Base-by-base conservation (phyloP, 202 grass and related monocot species). In the Digitaria exilis region DNA sequence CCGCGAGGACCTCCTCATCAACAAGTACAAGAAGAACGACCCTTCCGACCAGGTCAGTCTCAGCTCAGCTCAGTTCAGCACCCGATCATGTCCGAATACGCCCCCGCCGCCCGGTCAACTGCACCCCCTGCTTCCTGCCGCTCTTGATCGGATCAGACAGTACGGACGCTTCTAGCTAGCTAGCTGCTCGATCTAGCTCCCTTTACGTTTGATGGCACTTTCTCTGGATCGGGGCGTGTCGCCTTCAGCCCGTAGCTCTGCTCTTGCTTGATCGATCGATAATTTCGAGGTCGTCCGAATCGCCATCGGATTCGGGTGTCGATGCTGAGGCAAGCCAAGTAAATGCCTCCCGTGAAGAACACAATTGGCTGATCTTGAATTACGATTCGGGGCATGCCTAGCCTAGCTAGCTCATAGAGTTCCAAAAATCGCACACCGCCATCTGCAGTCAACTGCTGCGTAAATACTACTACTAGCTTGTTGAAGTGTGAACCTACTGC, bases 1-100 rank as follows among this genome's bases (percentile, higher is more conserved):
- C 81, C 88, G 95, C 80, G 95, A 98, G 65, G 95, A 98, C 74
- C 90, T 98, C 82, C 87, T 84, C 57, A 93, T 98, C 90, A 98
- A 80, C 88, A 98, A 98, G 84, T 88, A 81, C 80, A 92, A 87
- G 90, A 98, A 93, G 90, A 91, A 92, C 79, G 90, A 88, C 52
- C 85, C 90, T 26, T 51, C 87, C 34, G 92, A 98, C 73, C 95
- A 95, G 89, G 95, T 98, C 75, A 19, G 56, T 35, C 17, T 13
- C 58, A n/a, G n/a, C n/a, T 25, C 12, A 3, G 24, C 55, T 58
- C 55, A 26, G 24, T 6, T 7, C 7, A 9, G 32, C 64, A 14
- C 63, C 46, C n/a, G 46, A 41, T 80, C 63, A 31, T 15, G 35
- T 65, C 29, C 15, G 16, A 29, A 4, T 68, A n/a, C 15, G 8